Evolutionary conservation across 371 early-diverging fungal species (phyloP), one percentile per base, ranked within the genome.

Genomic region (Smittium culicis): DNA sequence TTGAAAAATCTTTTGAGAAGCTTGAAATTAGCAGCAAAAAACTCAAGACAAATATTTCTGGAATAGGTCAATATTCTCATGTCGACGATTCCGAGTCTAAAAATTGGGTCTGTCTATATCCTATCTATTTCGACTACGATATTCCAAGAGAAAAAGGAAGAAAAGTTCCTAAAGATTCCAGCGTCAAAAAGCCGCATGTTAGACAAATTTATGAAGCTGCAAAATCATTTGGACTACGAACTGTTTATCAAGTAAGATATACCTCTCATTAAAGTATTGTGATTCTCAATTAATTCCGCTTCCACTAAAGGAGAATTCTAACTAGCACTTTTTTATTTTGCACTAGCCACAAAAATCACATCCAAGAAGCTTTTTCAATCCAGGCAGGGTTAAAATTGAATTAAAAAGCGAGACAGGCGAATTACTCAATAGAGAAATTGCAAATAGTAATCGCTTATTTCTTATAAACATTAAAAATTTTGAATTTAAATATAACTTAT

Each of bases 51-150:
- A 28, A 54, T 25, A 28, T n/a, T 16, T 57, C 28, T 64, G 59
- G 29, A 65, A 68, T 24, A 65, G 70, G 61, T 66, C 62, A 1
- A 34, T 72, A 54, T 68, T 71, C 1, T 65, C 33, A 27, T 20
- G 3, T 16, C 14, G 57, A 57, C 25, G 27, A 57, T 27, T 57
- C 27, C 3, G 70, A 32, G 67, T 74, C 69, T 69, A 76, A 74
- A 31, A 28, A 54, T 30, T 83, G 82, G 82, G 62, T 79, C 11
- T 74, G 72, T 34, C 66, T 83, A 0, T 84, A 84, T 70, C 84
- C 84, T 2, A 67, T 81, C 25, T 82, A 84, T 67, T 75, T 84
- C 61, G 81, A 83, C 69, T 45, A 69, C 30, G 54, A 61, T 20
- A 70, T 69, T 29, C 70, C 79, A 0, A 14, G 72, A 25, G 35